These are phyloP conservation scores for Gaeumannomyces sp. DNA, from an alignment of 2,329 filamentous ascomycete genomes.

Conservation along the genomic window DNA sequence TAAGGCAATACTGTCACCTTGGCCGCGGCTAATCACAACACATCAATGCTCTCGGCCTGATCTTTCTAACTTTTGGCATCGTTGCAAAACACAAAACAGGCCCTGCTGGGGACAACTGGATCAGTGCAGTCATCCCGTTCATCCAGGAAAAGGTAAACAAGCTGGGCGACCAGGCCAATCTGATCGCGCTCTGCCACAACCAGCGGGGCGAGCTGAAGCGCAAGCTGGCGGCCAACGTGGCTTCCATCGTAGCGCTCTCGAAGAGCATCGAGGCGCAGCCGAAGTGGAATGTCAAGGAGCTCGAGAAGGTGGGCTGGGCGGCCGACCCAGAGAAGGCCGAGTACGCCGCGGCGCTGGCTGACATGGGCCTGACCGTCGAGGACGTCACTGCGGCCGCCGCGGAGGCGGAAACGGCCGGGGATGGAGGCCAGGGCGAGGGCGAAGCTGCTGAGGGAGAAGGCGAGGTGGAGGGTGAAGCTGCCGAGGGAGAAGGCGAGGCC, in stretches of 20 bases:
- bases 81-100: background rate
- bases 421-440: no score
- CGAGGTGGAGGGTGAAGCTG: background rate
- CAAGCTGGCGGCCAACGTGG: slow-evolving; percentile 37
- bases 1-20: slow-evolving; percentile 15
- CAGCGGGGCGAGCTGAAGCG: slow-evolving; percentile 47
- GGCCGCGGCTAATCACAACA: background rate
- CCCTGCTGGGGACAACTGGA: slow-evolving; percentile 6
- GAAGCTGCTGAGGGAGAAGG: background rate
- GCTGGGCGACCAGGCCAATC: slow-evolving; percentile 33
- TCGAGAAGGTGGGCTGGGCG: slow-evolving; percentile 11
- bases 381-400: slow-evolving; percentile 20
- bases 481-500: background rate
- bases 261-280: slow-evolving; percentile 18
- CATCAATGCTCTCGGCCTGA: background rate
- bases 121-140: slow-evolving; percentile 9
- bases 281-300: slow-evolving; percentile 8
- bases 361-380: slow-evolving; percentile 24
- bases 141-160: slow-evolving; percentile 7
- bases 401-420: background rate
- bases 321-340: slow-evolving; percentile 11
- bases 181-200: slow-evolving; percentile 68
- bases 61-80: background rate
- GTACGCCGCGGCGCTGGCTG: slow-evolving; percentile 16
- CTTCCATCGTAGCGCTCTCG: slow-evolving; percentile 33